Conservation (phyloP, 2,329 filamentous ascomycete species). For the Tricladium varicosporioides region DNA sequence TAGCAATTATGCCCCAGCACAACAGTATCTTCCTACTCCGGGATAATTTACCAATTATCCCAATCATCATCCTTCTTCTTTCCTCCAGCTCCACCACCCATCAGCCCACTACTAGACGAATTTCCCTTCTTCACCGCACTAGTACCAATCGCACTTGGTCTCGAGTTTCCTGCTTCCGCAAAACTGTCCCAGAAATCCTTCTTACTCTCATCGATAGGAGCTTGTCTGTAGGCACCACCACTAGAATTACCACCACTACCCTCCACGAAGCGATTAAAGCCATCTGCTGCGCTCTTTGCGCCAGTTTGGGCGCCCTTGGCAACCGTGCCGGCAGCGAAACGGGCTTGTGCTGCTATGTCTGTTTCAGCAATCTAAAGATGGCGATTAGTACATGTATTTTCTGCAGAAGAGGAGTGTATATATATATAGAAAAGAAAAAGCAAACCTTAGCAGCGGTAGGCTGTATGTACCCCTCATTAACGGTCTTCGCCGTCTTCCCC, state of each 20-base stretch:
- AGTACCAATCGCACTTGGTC: slow-evolving; percentile 29
- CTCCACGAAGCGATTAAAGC: slow-evolving; percentile 86
- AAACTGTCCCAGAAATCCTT: slow-evolving; percentile 94
- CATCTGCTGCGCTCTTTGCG: slow-evolving; percentile 72
- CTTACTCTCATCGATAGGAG: slow-evolving; percentile 59
- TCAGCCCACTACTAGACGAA: slow-evolving; percentile 18
- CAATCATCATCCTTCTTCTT: slow-evolving; percentile 57
- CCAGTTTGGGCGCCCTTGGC: slow-evolving; percentile 66
- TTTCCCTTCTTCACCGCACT: slow-evolving; percentile 30
- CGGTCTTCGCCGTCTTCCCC: slow-evolving; percentile 83
- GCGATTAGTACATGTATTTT: too few species aligned
- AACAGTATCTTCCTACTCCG: too few species aligned
- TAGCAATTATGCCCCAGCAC: too few species aligned
- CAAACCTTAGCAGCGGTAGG: slow-evolving; percentile 84
- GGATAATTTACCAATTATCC: slow-evolving; percentile 44
- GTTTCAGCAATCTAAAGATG: slow-evolving; percentile 68
- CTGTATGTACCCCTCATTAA: slow-evolving; percentile 89
- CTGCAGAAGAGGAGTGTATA: too few species aligned
- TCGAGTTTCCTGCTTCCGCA: slow-evolving; percentile 46
- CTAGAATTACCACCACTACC: slow-evolving; percentile 48
- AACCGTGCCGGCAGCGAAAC: slow-evolving; percentile 61
- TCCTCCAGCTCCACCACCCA: slow-evolving; percentile 26
- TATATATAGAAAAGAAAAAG: slow-evolving; percentile 12
- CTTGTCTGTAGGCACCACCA: slow-evolving; percentile 34
- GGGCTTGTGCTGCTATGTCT: slow-evolving; percentile 69